Evolutionary conservation across 2,329 filamentous ascomycete species (phyloP), one percentile per base, ranked within the genome.

Genomic region (Neofusicoccum sp.): DNA sequence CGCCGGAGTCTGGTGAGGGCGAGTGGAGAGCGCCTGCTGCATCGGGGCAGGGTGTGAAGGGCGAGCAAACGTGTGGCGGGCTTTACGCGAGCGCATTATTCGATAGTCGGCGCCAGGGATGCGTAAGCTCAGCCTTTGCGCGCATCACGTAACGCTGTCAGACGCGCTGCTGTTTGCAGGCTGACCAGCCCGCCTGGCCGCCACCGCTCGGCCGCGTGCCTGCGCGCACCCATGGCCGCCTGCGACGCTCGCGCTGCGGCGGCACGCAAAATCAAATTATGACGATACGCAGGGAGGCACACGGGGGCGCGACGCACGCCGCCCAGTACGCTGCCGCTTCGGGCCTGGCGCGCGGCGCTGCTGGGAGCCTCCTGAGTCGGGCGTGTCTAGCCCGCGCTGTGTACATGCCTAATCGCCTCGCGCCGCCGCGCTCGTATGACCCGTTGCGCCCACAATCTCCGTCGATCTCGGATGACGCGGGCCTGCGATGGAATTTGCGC

Each of bases 401-500:
- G 41, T 43, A 43, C 52, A 33, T 56, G 39, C 52, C 52, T 28
- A 44, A 56, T 56, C 22, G 44, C 52, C 52, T 56, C 52, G 52
- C 37, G 34, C 34, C 49, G 49, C 47, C 48, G 48, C 12, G n/a
- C 56, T 60, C 56, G 56, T 60, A 60, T 60, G 56, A 49, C 56
- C 33, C 22, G 31, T 31, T 45, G 28, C 54, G 54, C 31, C 54
- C 54, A 58, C 56, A 61, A 61, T 61, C 56, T 61, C 56, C 56
- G 56, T 61, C 56, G 56, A 61, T 61, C 56, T 61, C 54, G 54
- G 54, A 58, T 58, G 54, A 58, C 54, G 54, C 54, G 54, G 54
- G 54, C 28, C 50, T 16, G 33, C 36, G 34, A 22, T 58, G 54
- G 54, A 58, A 58, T 58, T 45, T 58, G n/a, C 41, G 54, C 41